A percentile compares a stretch with the other conserved stretches of the same genome.
Evolutionary conservation across 495 filamentous ascomycete species (phyloP).

Genomic region (Penicillium arizonense): DNA sequence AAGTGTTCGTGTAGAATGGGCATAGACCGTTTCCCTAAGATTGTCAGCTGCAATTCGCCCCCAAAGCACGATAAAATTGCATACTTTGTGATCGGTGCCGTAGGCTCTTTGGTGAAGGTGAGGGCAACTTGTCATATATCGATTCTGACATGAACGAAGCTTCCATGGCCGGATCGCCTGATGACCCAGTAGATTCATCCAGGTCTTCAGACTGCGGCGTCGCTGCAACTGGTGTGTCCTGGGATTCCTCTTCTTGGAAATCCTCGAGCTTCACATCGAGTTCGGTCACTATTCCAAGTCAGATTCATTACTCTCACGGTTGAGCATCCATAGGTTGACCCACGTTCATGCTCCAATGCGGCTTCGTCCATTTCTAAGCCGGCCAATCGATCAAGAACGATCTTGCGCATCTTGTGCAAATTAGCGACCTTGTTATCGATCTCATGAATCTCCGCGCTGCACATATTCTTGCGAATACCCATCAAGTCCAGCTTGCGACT

Average conservation of each 20-base stretch:
- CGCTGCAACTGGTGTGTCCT: constrained; percentile 59
- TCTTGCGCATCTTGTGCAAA: constrained; percentile 87
- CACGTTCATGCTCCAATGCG: constrained; percentile 84
- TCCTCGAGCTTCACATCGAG: constrained; percentile 86
- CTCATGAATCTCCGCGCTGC: constrained; percentile 90
- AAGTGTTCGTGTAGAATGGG: constrained; percentile 96
- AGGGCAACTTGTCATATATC: constrained; percentile 89
- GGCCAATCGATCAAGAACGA: constrained; percentile 86
- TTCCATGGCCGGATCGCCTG: constrained; percentile 57
- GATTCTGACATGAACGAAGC: constrained; percentile 95
- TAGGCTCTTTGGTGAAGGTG: constrained; percentile 57
- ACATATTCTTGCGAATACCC: constrained; percentile 93
- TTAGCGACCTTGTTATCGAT: constrained; percentile 97
- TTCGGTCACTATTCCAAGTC: constrained; percentile 60
- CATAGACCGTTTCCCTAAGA: constrained; percentile 72
- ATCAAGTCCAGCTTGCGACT: constrained; percentile 88
- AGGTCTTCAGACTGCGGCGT: constrained; percentile 58
- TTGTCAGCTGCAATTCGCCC: constrained; percentile 8
- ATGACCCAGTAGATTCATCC: constrained; percentile 44
- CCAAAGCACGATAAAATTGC: not conserved
- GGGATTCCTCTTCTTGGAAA: constrained; percentile 65
- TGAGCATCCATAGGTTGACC: constrained; percentile 23
- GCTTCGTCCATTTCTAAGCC: constrained; percentile 90
- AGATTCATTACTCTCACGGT: constrained; percentile 18
- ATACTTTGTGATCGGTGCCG: constrained; percentile 62